A percentile compares a stretch with the other conserved stretches of the same genome.
phyloP scores from a whole-genome alignment of 1,139 yeast species.

The Debaryomycetaceae sp. region DNA sequence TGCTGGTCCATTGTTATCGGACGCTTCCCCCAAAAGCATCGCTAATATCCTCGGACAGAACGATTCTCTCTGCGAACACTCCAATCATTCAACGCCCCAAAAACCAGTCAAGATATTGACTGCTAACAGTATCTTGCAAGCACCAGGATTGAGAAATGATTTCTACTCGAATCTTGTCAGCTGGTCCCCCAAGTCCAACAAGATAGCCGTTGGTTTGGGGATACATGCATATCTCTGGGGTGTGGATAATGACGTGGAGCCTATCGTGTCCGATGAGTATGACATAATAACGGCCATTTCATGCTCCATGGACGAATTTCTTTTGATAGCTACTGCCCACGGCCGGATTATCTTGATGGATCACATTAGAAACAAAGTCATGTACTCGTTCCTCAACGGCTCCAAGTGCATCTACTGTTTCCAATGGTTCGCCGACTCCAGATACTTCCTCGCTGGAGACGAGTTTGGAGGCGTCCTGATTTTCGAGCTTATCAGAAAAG shows the following conservation, averaged over 20 bases:
- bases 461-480: conserved; percentile 59
- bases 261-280: conserved; percentile 17
- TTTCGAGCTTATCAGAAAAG: conserved; percentile 28
- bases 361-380: conserved; percentile 11
- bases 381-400: conserved; percentile 7
- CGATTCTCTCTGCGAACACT: conserved; percentile 1
- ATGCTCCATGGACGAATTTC: conserved; percentile 43
- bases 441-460: conserved; percentile 59
- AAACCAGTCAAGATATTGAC: conserved; percentile 5
- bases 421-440: conserved; percentile 53
- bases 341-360: conserved; percentile 25
- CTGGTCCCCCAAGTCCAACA: conserved; percentile 58
- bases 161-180: conserved; percentile 75
- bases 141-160: conserved; percentile 75
- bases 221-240: conserved; percentile 66
- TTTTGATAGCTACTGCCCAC: conserved; percentile 51
- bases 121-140: conserved; percentile 44
- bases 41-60: conserved; percentile 9
- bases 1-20: conserved; percentile 12
- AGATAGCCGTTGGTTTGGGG: conserved; percentile 69
- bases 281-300: conserved; percentile 58
- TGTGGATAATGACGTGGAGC: conserved; percentile 42
- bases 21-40: conserved; percentile 11
- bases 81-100: background rate
- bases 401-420: conserved; percentile 55